Percentiles rank a stretch among this genome's conserved stretches.
Conservation (phyloP, 2,329 filamentous ascomycete species). For the Clonostachys sp. region DNA sequence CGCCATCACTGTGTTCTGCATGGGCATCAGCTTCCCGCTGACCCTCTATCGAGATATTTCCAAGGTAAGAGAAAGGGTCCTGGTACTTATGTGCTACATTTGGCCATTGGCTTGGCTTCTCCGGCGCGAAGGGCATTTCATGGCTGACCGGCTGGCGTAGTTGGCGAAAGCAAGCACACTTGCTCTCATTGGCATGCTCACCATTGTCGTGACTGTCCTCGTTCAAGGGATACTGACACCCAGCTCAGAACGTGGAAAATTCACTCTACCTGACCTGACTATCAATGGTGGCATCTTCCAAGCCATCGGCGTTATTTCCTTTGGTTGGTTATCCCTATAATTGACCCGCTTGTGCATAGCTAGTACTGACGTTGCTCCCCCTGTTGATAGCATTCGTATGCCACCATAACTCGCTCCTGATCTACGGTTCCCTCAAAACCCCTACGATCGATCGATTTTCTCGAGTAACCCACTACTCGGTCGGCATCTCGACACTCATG, state of each 20-base stretch:
- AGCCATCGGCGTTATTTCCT: slow-evolving; percentile 96
- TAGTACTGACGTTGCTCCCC: neutral
- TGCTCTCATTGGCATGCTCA: slow-evolving; percentile 85
- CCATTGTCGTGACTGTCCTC: slow-evolving; percentile 85
- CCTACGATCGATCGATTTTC: slow-evolving; percentile 95
- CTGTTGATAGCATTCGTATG: slow-evolving; percentile 53
- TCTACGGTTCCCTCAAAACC: slow-evolving; percentile 91
- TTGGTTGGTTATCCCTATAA: slow-evolving; percentile 55
- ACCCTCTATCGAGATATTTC: slow-evolving; percentile 95
- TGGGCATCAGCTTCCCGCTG: slow-evolving; percentile 85
- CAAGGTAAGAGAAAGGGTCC: slow-evolving; percentile 57
- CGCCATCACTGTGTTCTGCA: slow-evolving; percentile 81
- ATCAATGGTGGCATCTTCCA: slow-evolving; percentile 88
- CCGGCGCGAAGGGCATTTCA: too few species aligned
- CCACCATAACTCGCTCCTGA: slow-evolving; percentile 94
- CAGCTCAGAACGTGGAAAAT: slow-evolving; percentile 63
- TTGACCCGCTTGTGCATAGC: neutral
- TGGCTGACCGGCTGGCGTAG: slow-evolving; percentile 34
- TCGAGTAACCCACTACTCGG: slow-evolving; percentile 90
- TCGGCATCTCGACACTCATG: slow-evolving; percentile 82
- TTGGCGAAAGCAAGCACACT: slow-evolving; percentile 93
- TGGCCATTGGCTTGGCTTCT: neutral
- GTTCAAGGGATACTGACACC: slow-evolving; percentile 78
- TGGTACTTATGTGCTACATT: neutral
- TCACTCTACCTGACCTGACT: slow-evolving; percentile 66